A percentile compares a stretch with the other conserved stretches of the same genome.
Evolutionary conservation across 495 filamentous ascomycete genomes (phyloP).

Genomic region (Lophiostoma macrostomum): DNA sequence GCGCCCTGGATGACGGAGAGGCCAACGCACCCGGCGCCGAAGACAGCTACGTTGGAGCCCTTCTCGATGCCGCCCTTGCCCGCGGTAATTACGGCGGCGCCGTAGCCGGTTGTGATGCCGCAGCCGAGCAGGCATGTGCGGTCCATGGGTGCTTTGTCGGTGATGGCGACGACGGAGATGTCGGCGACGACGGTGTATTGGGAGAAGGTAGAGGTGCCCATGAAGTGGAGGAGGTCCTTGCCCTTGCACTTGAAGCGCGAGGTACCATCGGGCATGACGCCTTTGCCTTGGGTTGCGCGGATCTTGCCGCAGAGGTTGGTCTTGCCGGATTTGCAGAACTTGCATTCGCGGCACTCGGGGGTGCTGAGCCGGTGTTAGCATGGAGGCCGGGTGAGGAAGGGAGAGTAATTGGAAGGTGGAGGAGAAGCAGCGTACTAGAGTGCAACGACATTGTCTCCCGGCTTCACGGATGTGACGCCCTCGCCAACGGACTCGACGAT

Average conservation of each 20-base stretch:
- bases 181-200: conserved; percentile 99
- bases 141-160: conserved; percentile 88
- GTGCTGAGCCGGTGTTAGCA: conserved; percentile 55
- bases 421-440: conserved; percentile 69
- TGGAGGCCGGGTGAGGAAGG: background rate
- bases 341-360: conserved; percentile 95
- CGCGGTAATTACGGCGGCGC: conserved; percentile 88
- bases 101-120: conserved; percentile 98
- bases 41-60: conserved; percentile 87
- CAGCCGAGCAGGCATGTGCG: conserved; percentile 93
- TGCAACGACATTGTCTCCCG: conserved; percentile 88
- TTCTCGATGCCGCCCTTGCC: conserved; percentile 66
- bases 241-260: conserved; percentile 92
- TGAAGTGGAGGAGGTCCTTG: conserved; percentile 94
- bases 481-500: conserved; percentile 96
- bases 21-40: conserved; percentile 94
- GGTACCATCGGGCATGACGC: conserved; percentile 97
- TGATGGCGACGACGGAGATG: conserved; percentile 95
- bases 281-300: conserved; percentile 89
- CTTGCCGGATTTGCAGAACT: conserved; percentile 99
- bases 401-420: background rate
- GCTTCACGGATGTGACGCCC: conserved; percentile 89
- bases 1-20: conserved; percentile 93
- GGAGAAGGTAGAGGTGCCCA: conserved; percentile 97
- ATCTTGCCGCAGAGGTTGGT: conserved; percentile 99